Base-by-base conservation (phyloP, 345 rosid species). In the Eucalyptus polyanthemos region DNA sequence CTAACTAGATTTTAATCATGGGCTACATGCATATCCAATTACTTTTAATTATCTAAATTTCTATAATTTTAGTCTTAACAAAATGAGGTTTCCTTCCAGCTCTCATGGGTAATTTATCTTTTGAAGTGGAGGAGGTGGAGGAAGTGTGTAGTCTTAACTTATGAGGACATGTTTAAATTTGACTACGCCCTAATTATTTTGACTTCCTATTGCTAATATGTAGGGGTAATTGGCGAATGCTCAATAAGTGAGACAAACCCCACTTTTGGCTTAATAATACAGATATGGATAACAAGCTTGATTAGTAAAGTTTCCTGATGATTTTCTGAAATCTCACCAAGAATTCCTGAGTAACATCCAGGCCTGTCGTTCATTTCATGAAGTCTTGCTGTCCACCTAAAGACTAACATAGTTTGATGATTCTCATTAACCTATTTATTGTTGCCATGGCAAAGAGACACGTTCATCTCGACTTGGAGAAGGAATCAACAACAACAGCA, bases 331-430 rank as follows among this genome's bases (percentile, higher is more conserved):
- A n/a, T 65, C 76, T 65, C 40, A n/a, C 0, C 76, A 65, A 65
- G 76, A n/a, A 65, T 65, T 65, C 40, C 40, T 15, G 40, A 65
- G 76, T 65, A n/a, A 65, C 0, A 65, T 65, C 40, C 1, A 65
- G 37, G 76, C 21, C 21, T 0, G 1, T 65, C 6, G 1, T n/a
- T 65, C 40, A 15, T 65, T 1, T 65, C 40, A n/a, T 65, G 1
- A 65, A 65, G 40, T 65, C 40, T 65, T 7, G 40, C 1, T 65
- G 19, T 0, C 76, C 76, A 3, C 76, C 40, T 1, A 14, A 65
- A 1, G 6, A 65, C 76, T 65, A 65, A n/a, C 37, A 65, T 65
- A 65, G 76, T 65, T 65, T n/a, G 37, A n/a, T 65, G 76, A 14
- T 65, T 65, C 76, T 7, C 40, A 1, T 65, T 65, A 65, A 31